Conservation (phyloP, 768 basidiomycete genomes). For the Hygrophorus pudorinus region DNA sequence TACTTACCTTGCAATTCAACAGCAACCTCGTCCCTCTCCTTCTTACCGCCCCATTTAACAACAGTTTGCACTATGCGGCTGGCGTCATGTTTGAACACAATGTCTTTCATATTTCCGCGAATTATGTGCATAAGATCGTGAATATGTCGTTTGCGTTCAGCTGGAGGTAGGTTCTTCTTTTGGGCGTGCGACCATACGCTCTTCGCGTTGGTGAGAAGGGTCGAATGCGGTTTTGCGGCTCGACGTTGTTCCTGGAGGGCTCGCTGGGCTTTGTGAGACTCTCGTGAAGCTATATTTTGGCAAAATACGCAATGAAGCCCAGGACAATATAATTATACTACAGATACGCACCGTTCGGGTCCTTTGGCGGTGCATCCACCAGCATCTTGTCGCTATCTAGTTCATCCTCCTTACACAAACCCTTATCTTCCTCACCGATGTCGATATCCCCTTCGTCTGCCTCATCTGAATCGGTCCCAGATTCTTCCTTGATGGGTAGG, state of each 20-base stretch:
- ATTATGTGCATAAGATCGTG: slow-evolving; percentile 65
- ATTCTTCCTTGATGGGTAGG: slow-evolving; percentile 21
- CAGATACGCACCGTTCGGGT: slow-evolving; percentile 46
- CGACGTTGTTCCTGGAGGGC: slow-evolving; percentile 56
- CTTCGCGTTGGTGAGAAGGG: slow-evolving; percentile 62
- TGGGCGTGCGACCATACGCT: slow-evolving; percentile 67
- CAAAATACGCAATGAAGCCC: not conserved
- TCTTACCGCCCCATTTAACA: slow-evolving; percentile 71
- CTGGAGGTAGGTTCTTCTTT: slow-evolving; percentile 56
- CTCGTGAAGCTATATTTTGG: slow-evolving; percentile 40
- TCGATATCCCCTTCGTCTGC: slow-evolving; percentile 23
- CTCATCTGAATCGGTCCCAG: slow-evolving; percentile 32
- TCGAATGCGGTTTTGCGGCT: slow-evolving; percentile 70
- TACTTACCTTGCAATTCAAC: slow-evolving; percentile 75
- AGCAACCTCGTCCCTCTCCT: slow-evolving; percentile 74
- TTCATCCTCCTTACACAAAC: slow-evolving; percentile 15
- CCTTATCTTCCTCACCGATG: slow-evolving; percentile 17
- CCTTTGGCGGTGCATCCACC: slow-evolving; percentile 31
- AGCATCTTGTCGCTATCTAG: slow-evolving; percentile 24
- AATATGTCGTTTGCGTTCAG: slow-evolving; percentile 69
- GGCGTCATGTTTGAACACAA: slow-evolving; percentile 88
- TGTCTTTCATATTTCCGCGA: slow-evolving; percentile 74
- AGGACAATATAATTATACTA: slow-evolving; percentile 4
- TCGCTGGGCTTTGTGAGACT: slow-evolving; percentile 67
- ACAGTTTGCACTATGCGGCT: slow-evolving; percentile 76